These are phyloP conservation scores for Hyaloscypha variabilis DNA, from an alignment of 495 filamentous ascomycete genomes.

Conservation along the genomic window DNA sequence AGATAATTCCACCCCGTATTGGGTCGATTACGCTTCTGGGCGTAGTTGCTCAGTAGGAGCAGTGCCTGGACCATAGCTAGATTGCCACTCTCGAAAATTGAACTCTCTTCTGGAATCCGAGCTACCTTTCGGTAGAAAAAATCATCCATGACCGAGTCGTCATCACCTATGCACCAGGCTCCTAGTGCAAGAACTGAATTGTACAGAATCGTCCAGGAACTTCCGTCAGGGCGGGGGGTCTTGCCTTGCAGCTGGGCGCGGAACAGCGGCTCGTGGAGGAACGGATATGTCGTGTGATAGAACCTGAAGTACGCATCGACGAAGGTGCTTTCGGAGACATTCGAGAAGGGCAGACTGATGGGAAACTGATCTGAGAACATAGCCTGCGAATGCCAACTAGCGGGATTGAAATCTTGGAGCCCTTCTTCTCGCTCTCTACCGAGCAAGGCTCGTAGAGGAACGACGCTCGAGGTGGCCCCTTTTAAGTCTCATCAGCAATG, in stretches of 20 bases:
- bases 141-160: conserved; percentile 48
- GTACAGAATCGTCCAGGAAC: conserved; percentile 51
- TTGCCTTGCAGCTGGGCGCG: conserved; percentile 56
- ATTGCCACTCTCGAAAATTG: conserved; percentile 54
- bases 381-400: conserved; percentile 43
- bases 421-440: background rate
- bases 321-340: conserved; percentile 34
- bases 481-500: background rate
- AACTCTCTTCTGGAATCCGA: conserved; percentile 27
- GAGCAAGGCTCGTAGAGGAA: conserved; percentile 46
- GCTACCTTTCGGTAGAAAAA: conserved; percentile 50
- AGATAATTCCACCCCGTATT: conserved; percentile 58
- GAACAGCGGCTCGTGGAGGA: conserved; percentile 58
- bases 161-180: conserved; percentile 51
- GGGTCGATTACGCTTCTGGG: conserved; percentile 58
- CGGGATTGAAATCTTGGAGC: conserved; percentile 31
- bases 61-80: conserved; percentile 53
- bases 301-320: conserved; percentile 56
- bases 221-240: conserved; percentile 46
- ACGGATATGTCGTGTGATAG: conserved; percentile 57
- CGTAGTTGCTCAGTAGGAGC: conserved; percentile 53
- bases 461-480: conserved; percentile 51
- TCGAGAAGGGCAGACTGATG: background rate
- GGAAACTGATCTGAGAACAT: background rate
- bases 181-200: conserved; percentile 53